A percentile compares a stretch with the other conserved stretches of the same genome.
Conservation (phyloP, 306 rosid genomes). For the Oemleria cerasiformis region DNA sequence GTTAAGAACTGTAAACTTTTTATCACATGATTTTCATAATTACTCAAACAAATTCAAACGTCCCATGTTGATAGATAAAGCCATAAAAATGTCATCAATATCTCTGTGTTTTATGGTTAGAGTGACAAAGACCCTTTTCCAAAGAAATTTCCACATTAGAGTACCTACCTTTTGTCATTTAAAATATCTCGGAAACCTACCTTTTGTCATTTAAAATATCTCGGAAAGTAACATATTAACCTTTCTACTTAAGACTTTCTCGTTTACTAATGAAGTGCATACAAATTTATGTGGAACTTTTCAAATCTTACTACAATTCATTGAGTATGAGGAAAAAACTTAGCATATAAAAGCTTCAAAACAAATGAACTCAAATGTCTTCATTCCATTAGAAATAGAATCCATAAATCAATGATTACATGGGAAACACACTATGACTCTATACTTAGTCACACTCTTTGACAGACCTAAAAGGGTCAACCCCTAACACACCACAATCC, state of each 20-base stretch:
- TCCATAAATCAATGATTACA: neutral
- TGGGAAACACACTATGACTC: neutral
- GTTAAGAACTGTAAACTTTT: neutral
- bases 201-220: too few species aligned
- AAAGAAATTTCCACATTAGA: too few species aligned
- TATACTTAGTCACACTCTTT: neutral
- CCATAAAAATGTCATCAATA: slow-evolving; percentile 1
- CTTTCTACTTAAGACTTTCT: too few species aligned
- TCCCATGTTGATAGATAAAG: slow-evolving; percentile 2
- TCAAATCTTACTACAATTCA: neutral
- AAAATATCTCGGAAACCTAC: too few species aligned
- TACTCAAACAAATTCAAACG: neutral
- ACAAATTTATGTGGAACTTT: neutral
- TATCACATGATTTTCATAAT: neutral
- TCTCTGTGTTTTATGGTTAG: neutral
- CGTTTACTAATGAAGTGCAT: neutral
- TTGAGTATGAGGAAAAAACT: neutral
- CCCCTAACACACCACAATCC: neutral
- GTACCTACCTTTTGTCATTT: neutral
- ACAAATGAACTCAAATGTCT: neutral
- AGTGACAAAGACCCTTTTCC: neutral
- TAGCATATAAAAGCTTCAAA: neutral
- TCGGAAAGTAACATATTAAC: too few species aligned
- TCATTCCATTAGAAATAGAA: neutral
- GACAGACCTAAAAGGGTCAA: neutral